Base-by-base conservation (phyloP, 768 basidiomycete genomes). In the Hysterangium stoloniferum region DNA sequence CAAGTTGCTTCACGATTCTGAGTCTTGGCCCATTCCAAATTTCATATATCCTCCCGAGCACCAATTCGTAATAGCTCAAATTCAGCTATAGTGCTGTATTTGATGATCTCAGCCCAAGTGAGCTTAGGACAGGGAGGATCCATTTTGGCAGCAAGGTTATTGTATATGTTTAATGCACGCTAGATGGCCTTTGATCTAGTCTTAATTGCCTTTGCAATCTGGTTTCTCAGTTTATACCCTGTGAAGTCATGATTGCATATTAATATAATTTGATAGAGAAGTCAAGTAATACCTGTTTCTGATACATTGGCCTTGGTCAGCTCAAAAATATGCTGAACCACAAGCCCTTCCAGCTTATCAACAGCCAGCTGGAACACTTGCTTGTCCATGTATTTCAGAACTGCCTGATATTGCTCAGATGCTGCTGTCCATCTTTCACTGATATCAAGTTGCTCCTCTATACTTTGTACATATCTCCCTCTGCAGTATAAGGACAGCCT, bases 1-100 rank as follows among this genome's bases (percentile, higher is more conserved):
- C 63, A 59, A 52, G 61, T 64, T 0, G 61, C 58, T 53, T 58
- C 52, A 12, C 63, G 36, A 52, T 75, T 74, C 62, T 74, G 68
- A 12, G 70, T 57, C 2, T 61, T 24, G 0, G 66, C 62, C 69
- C 69, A 71, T 2, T 52, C 53, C 22, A 58, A 45, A 1, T 52
- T 15, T 1, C 54, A 59, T 27, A 72, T 57, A 32, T 70, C 61
- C 1, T 60, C 52, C 1, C 59, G 57, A 0, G 66, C 59, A 15
- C 64, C 60, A 11, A 27, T 19, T 11, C 37, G 61, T 1, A 71
- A 56, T 1, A 70, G 54, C 33, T 59, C 57, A 45, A 71, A 71
- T 12, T 71, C 58, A 4, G 52, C 52, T 1, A 62, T 43, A 3
- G 53, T 46, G 1, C 33, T 34, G 45, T 57, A 51, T 1, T 54